Evolutionary conservation across 306 rosid genomes (phyloP).

Genomic region (Glycyrrhiza uralensis): DNA sequence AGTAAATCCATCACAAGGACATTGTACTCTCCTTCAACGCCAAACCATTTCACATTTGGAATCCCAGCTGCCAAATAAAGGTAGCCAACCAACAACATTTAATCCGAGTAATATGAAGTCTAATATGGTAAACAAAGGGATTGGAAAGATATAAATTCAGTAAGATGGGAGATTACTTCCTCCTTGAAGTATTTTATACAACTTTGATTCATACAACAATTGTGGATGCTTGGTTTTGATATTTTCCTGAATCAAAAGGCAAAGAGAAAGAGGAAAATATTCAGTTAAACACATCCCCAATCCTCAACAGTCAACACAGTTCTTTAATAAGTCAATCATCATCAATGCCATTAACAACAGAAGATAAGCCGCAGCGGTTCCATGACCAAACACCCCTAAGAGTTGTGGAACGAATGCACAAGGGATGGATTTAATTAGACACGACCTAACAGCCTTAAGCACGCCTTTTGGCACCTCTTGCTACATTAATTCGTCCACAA

Average conservation of each 20-base stretch:
- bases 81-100: slow-evolving; percentile 22
- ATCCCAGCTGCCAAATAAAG: slow-evolving; percentile 73
- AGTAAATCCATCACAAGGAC: slow-evolving; percentile 94
- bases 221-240: slow-evolving; percentile 97
- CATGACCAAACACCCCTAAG: neutral
- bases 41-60: slow-evolving; percentile 85
- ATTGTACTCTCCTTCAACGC: slow-evolving; percentile 92
- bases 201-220: slow-evolving; percentile 80
- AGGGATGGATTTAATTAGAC: neutral
- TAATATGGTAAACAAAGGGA: neutral
- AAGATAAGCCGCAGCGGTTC: neutral
- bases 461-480: neutral
- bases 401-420: neutral
- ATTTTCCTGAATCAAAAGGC: slow-evolving; percentile 61
- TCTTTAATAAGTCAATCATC: slow-evolving; percentile 22
- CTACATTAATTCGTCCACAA: neutral
- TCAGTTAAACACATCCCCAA: slow-evolving; percentile 9
- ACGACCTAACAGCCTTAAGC: neutral
- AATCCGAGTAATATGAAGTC: slow-evolving; percentile 25
- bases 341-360: neutral
- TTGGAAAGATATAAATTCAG: slow-evolving; percentile 17
- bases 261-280: slow-evolving; percentile 11
- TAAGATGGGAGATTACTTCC: slow-evolving; percentile 69
- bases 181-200: slow-evolving; percentile 91
- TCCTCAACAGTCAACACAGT: slow-evolving; percentile 6